A percentile compares a stretch with the other conserved stretches of the same genome.
phyloP scores from a whole-genome alignment of 805 yeast genomes.

The Kodamaea fukazawae region DNA sequence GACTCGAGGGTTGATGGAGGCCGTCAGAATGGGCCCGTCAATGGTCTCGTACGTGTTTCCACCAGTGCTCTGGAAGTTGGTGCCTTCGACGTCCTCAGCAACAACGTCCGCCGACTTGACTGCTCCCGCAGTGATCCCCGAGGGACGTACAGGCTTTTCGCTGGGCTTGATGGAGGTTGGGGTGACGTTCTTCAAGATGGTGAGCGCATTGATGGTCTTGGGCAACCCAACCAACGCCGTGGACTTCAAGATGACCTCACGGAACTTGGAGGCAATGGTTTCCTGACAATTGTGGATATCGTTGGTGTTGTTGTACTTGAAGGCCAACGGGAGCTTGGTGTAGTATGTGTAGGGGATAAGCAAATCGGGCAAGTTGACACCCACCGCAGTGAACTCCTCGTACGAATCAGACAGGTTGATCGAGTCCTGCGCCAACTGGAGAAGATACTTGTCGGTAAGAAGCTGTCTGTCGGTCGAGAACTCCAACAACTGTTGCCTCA shows the following conservation, averaged over 20 bases:
- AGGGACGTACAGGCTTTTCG: slow-evolving; percentile 26
- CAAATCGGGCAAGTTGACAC: slow-evolving; percentile 41
- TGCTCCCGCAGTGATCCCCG: slow-evolving; percentile 30
- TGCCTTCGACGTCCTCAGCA: slow-evolving; percentile 39
- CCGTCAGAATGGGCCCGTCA: slow-evolving; percentile 39
- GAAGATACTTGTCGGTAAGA: slow-evolving; percentile 32
- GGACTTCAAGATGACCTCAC: slow-evolving; percentile 78
- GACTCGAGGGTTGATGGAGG: slow-evolving; percentile 27
- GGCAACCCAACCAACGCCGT: slow-evolving; percentile 84
- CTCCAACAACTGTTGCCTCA: slow-evolving; percentile 43
- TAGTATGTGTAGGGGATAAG: slow-evolving; percentile 38
- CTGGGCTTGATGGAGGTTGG: slow-evolving; percentile 44
- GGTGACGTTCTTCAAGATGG: slow-evolving; percentile 59
- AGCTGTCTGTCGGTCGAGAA: slow-evolving; percentile 21
- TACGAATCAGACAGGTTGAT: slow-evolving; percentile 38
- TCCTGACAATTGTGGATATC: slow-evolving; percentile 37
- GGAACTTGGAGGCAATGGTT: slow-evolving; percentile 48
- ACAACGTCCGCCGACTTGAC: slow-evolving; percentile 37
- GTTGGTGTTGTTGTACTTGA: slow-evolving; percentile 30
- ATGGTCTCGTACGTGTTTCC: slow-evolving; percentile 25
- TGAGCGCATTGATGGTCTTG: slow-evolving; percentile 75
- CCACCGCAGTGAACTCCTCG: slow-evolving; percentile 39
- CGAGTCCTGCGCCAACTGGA: slow-evolving; percentile 39
- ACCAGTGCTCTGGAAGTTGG: slow-evolving; percentile 27
- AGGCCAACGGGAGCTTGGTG: slow-evolving; percentile 36